Conservation (phyloP, 345 rosid species). For the Heritiera fomes region DNA sequence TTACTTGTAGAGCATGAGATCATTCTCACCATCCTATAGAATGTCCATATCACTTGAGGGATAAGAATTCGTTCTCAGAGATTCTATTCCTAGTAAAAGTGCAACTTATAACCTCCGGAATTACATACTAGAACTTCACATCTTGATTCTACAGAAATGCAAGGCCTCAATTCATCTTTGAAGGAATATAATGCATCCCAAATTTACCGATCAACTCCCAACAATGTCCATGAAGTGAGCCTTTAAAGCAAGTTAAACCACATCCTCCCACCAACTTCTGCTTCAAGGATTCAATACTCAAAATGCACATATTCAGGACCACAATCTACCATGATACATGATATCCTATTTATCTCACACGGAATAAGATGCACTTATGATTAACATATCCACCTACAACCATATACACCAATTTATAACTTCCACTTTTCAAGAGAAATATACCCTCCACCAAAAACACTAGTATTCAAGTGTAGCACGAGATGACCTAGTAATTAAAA, state of each 20-base stretch:
- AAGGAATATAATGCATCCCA: slow-evolving; percentile 1
- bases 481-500: neutral
- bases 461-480: neutral
- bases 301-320: neutral
- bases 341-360: neutral
- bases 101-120: neutral
- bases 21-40: slow-evolving; percentile 5
- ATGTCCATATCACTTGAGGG: neutral
- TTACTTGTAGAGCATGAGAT: neutral
- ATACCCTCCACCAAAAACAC: slow-evolving; percentile 9
- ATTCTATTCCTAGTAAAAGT: neutral
- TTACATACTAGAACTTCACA: slow-evolving; percentile 14
- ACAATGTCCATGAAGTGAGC: neutral
- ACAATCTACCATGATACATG: neutral
- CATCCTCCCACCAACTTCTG: neutral
- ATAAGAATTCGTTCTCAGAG: neutral
- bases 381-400: neutral
- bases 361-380: neutral
- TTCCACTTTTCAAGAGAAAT: neutral
- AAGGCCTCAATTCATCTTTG: neutral
- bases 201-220: slow-evolving; percentile 1
- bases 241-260: neutral
- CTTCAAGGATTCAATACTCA: neutral
- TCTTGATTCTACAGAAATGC: neutral
- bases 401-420: neutral